Percentiles rank a stretch among this genome's conserved stretches.
Evolutionary conservation across 306 rosid species (phyloP).

Genomic region (Erythrophleum fordii): DNA sequence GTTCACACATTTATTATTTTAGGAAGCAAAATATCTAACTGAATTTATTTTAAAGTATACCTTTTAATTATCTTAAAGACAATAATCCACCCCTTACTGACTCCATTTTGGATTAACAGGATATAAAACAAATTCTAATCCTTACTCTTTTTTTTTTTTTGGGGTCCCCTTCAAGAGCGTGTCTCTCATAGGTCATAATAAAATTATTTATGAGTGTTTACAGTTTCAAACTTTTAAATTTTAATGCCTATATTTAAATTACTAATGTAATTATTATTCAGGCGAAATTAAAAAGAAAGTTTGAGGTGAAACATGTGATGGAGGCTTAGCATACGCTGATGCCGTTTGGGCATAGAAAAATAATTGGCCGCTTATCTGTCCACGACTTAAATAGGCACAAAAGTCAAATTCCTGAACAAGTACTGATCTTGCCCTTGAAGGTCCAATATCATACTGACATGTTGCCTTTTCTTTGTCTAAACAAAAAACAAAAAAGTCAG

Average conservation of each 20-base stretch:
- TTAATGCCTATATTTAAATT: too few species aligned
- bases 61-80: too few species aligned
- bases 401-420: constrained; percentile 32
- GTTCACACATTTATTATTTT: too few species aligned
- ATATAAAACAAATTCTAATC: not conserved
- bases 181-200: not conserved
- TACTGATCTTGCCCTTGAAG: not conserved
- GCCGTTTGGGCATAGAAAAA: not conserved
- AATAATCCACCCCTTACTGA: too few species aligned
- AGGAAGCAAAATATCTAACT: too few species aligned
- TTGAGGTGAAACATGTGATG: not conserved
- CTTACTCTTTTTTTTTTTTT: not conserved
- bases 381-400: constrained; percentile 20
- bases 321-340: not conserved
- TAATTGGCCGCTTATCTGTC: not conserved
- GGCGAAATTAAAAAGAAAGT: too few species aligned
- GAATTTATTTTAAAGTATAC: too few species aligned
- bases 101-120: too few species aligned
- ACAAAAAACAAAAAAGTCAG: not conserved
- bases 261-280: too few species aligned
- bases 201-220: not conserved
- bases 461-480: not conserved
- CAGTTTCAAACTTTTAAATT: not conserved
- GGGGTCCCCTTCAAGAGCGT: too few species aligned
- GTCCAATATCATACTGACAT: constrained; percentile 6